phyloP scores from a whole-genome alignment of 352 stramenopile genomes.

The Phytophthora ramorum region DNA sequence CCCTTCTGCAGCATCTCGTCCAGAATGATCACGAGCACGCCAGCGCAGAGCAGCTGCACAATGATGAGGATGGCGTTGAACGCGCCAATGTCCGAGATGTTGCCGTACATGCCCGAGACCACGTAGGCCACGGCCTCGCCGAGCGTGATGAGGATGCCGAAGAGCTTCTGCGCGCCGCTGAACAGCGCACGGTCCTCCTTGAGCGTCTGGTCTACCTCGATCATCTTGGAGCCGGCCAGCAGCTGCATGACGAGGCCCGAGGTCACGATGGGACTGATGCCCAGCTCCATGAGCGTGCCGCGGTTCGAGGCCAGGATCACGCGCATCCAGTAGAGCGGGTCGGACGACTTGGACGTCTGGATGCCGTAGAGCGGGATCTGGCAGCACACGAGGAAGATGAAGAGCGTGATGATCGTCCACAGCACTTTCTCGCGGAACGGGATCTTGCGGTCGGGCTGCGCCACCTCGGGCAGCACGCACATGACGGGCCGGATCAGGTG shows the following conservation, averaged over 20 bases:
- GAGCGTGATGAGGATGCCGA: slow-evolving; percentile 99
- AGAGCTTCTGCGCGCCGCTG: slow-evolving; percentile 98
- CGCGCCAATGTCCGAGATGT: slow-evolving; percentile 97
- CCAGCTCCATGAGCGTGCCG: slow-evolving; percentile 98
- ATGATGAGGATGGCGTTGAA: slow-evolving; percentile 99
- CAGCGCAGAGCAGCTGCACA: slow-evolving; percentile 97
- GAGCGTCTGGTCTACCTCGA: slow-evolving; percentile 98
- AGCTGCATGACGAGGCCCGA: slow-evolving; percentile 99
- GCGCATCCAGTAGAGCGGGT: slow-evolving; percentile 99
- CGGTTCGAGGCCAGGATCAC: slow-evolving; percentile 99
- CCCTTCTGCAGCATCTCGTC: slow-evolving; percentile 99
- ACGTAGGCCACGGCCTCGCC: slow-evolving; percentile 99
- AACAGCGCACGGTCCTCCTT: slow-evolving; percentile 99
- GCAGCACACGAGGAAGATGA: slow-evolving; percentile 99
- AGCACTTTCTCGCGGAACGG: slow-evolving; percentile 99
- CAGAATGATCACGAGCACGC: slow-evolving; percentile 99
- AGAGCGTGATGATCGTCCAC: slow-evolving; percentile 99
- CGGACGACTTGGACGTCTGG: slow-evolving; percentile 97
- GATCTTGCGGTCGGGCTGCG: slow-evolving; percentile 97
- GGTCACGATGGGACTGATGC: slow-evolving; percentile 99
- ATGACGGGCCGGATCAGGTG: slow-evolving; percentile 99
- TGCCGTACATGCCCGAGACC: slow-evolving; percentile 99
- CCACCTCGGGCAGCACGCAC: slow-evolving; percentile 98
- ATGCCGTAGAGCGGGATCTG: slow-evolving; percentile 99
- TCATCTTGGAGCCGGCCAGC: slow-evolving; percentile 97